Evolutionary conservation across 1,284 basidiomycete genomes (phyloP).

Genomic region (Volvariella volvacea): DNA sequence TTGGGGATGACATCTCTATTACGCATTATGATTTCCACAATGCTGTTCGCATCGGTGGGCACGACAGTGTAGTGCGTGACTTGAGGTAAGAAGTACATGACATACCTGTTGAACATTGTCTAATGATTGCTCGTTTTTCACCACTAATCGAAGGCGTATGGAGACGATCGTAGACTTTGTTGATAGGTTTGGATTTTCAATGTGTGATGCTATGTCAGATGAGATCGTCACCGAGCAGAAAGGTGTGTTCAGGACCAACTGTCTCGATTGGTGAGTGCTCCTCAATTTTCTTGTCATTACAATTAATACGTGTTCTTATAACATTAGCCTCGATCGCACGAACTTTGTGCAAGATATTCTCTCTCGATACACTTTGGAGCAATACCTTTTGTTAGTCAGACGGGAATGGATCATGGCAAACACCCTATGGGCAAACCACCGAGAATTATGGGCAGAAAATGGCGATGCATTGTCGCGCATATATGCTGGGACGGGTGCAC

Average conservation of each 20-base stretch:
- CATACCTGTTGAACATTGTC: background rate
- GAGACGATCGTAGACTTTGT: conserved; percentile 58
- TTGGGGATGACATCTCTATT: conserved; percentile 59
- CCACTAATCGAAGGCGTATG: conserved; percentile 38
- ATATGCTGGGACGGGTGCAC: conserved; percentile 94
- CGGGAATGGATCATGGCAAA: conserved; percentile 68
- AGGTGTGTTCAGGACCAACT: conserved; percentile 93
- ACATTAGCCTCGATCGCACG: conserved; percentile 84
- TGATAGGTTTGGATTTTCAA: conserved; percentile 83
- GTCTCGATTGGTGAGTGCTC: conserved; percentile 79
- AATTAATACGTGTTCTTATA: conserved; percentile 7
- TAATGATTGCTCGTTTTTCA: conserved; percentile 11
- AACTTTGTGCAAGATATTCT: conserved; percentile 96
- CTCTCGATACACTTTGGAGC: conserved; percentile 70
- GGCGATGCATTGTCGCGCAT: conserved; percentile 87
- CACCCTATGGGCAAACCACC: conserved; percentile 80
- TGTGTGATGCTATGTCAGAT: conserved; percentile 60
- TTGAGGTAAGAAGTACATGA: conserved; percentile 42
- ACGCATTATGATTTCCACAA: conserved; percentile 96
- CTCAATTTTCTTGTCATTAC: conserved; percentile 7
- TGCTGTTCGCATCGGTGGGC: conserved; percentile 75
- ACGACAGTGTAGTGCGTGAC: conserved; percentile 80
- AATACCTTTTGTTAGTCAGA: conserved; percentile 64
- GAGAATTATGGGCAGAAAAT: conserved; percentile 96
- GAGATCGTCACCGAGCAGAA: conserved; percentile 78